These are phyloP conservation scores for Cucurbita maxima DNA, from an alignment of 306 rosid species.

Conservation along the genomic window DNA sequence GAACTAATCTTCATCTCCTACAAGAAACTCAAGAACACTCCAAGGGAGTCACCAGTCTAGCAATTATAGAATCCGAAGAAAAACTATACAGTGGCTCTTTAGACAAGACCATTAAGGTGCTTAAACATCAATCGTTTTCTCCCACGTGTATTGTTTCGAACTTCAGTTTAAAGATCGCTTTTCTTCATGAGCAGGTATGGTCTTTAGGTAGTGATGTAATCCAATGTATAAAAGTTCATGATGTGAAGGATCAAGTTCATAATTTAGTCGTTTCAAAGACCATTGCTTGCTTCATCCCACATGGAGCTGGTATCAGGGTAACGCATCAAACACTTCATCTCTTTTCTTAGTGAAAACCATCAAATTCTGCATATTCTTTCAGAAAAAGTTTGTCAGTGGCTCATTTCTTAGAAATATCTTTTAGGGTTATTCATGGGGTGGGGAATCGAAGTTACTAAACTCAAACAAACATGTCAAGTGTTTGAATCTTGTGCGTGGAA, in stretches of 20 bases:
- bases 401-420: not conserved
- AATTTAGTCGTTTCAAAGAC: slow-evolving; percentile 34
- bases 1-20: slow-evolving; percentile 43
- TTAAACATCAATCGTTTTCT: slow-evolving; percentile 1
- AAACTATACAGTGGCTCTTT: slow-evolving; percentile 75
- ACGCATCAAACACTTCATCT: not conserved
- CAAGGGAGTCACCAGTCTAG: slow-evolving; percentile 68
- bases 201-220: slow-evolving; percentile 38
- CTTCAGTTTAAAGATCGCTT: not conserved
- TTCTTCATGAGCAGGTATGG: slow-evolving; percentile 48
- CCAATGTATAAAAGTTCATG: slow-evolving; percentile 44
- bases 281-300: slow-evolving; percentile 58
- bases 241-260: slow-evolving; percentile 78
- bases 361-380: not conserved
- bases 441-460: slow-evolving; percentile 45
- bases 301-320: slow-evolving; percentile 73
- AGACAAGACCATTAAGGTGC: slow-evolving; percentile 60
- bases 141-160: not conserved
- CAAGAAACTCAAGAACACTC: slow-evolving; percentile 60
- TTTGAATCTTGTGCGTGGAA: slow-evolving; percentile 46
- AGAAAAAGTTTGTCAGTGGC: not conserved
- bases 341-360: not conserved
- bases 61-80: slow-evolving; percentile 37
- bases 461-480: slow-evolving; percentile 55
- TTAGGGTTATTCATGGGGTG: slow-evolving; percentile 55